phyloP scores from a whole-genome alignment of 371 early-diverging fungal species.

The Smittium culicis region DNA sequence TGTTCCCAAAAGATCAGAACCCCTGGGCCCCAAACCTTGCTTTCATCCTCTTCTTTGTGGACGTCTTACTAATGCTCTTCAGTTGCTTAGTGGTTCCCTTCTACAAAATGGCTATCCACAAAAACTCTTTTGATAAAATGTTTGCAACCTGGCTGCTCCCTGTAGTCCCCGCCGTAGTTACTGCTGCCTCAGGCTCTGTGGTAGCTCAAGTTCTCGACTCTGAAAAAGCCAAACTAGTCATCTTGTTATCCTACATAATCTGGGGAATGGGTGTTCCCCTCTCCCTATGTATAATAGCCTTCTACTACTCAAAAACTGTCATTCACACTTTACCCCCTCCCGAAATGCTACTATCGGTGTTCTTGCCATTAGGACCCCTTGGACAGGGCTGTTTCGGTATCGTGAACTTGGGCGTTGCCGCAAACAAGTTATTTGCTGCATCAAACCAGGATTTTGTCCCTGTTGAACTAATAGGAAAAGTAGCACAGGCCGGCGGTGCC shows the following conservation, averaged over 20 bases:
- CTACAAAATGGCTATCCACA: constrained; percentile 17
- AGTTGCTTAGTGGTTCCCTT: constrained; percentile 29
- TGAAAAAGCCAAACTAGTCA: constrained; percentile 16
- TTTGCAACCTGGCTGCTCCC: constrained; percentile 36
- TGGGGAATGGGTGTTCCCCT: constrained; percentile 35
- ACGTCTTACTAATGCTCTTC: constrained; percentile 23
- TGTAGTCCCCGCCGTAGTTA: constrained; percentile 34
- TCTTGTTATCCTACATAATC: constrained; percentile 31
- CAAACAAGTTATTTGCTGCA: constrained; percentile 20
- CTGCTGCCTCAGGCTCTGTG: constrained; percentile 33
- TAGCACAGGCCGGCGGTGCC: constrained; percentile 18
- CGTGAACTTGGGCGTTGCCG: constrained; percentile 29
- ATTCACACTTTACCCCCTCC: constrained; percentile 34
- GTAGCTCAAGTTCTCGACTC: constrained; percentile 24
- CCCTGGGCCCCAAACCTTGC: constrained; percentile 30
- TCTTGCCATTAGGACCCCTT: constrained; percentile 35
- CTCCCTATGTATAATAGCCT: constrained; percentile 27
- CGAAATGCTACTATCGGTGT: constrained; percentile 32
- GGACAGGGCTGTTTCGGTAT: constrained; percentile 38
- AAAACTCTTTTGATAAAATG: constrained; percentile 28
- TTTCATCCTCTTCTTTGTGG: constrained; percentile 30
- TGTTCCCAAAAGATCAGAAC: constrained; percentile 14
- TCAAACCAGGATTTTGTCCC: constrained; percentile 11
- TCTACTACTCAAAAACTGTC: constrained; percentile 32
- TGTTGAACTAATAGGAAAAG: constrained; percentile 19